Percentiles rank a stretch among this genome's conserved stretches.
Conservation (phyloP, 257 asterid species). For the Datura wrightii region DNA sequence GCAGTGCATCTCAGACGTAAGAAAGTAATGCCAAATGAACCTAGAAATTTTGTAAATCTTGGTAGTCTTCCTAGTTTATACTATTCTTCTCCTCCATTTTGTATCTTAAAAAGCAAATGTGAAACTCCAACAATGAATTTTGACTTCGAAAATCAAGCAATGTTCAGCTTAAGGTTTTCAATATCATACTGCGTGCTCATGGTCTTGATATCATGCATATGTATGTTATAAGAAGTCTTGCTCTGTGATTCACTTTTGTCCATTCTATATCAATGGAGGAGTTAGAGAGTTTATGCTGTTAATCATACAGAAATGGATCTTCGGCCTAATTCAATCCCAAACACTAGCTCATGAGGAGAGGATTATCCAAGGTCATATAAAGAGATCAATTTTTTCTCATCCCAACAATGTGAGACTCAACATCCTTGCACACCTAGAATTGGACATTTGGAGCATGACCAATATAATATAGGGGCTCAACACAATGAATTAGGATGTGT, state of each 20-base stretch:
- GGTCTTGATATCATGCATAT: conserved; percentile 12
- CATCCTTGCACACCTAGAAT: too few relatives aligned
- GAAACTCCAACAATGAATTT: not conserved
- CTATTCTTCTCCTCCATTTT: not conserved
- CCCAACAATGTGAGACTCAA: too few relatives aligned
- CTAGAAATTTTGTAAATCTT: conserved; percentile 10
- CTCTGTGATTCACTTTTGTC: not conserved
- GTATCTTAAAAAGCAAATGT: conserved; percentile 12
- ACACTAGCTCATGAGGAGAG: too few relatives aligned
- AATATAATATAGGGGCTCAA: too few relatives aligned
- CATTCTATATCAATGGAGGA: not conserved
- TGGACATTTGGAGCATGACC: too few relatives aligned
- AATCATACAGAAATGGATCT: too few relatives aligned
- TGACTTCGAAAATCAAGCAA: not conserved
- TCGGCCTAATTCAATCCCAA: too few relatives aligned
- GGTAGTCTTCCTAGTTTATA: conserved; percentile 10
- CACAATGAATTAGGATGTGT: too few relatives aligned
- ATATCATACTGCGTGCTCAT: not conserved
- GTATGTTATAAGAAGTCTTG: not conserved
- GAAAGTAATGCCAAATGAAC: conserved; percentile 25
- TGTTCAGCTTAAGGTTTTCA: not conserved
- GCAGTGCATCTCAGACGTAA: conserved; percentile 5
- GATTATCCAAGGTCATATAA: too few relatives aligned
- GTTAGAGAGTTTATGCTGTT: too few relatives aligned
- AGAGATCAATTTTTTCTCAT: too few relatives aligned